Base-by-base conservation (phyloP, 2,329 filamentous ascomycete genomes). In the Xylariaceae sp. region DNA sequence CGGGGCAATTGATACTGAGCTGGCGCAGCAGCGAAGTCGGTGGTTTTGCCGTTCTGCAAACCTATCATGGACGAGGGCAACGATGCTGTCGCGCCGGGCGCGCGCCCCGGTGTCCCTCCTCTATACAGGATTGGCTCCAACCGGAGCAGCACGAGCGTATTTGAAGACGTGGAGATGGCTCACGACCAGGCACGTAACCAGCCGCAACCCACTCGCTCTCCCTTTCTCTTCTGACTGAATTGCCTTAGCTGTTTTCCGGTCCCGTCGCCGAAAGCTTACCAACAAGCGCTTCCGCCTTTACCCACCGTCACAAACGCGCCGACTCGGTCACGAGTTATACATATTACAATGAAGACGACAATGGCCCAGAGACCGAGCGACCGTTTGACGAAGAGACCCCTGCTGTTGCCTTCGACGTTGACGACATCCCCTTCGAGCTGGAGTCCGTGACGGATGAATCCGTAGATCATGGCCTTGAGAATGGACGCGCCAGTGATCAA, bases 131-230 rank as follows among this genome's bases (percentile, higher is more conserved):
- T 86, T 53, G 78, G 78, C 61, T 87, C 85, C 50, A 89, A 89
- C 65, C 77, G 84, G 65, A 90, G 87, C 73, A 84, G 80, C 71
- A 78, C 85, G 37, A 95, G 89, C 72, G 86, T 96, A 63, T 86
- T 96, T 64, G 90, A 90, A 62, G 90, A 96, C 71, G 91, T 97
- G n/a, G 92, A 96, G 70, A 97, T 99, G 94, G 92, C 94, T 26
- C 90, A 95, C 50, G 89, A 96, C 70, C 92, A 97, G 81, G 89
- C 94, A 58, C 26, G 60, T 39, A 7, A 46, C 41, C 19, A 41
- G 19, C 52, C 40, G 27, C 31, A 12, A 45, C 26, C 51, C 29
- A 39, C 47, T 44, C 56, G 29, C 19, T n/a, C 32, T 3, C 7
- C 43, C 35, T 41, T 57, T 49, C 44, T 32, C 37, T 42, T 60